Base-by-base conservation (phyloP, 495 filamentous ascomycete species). In the Penicillium parvum region DNA sequence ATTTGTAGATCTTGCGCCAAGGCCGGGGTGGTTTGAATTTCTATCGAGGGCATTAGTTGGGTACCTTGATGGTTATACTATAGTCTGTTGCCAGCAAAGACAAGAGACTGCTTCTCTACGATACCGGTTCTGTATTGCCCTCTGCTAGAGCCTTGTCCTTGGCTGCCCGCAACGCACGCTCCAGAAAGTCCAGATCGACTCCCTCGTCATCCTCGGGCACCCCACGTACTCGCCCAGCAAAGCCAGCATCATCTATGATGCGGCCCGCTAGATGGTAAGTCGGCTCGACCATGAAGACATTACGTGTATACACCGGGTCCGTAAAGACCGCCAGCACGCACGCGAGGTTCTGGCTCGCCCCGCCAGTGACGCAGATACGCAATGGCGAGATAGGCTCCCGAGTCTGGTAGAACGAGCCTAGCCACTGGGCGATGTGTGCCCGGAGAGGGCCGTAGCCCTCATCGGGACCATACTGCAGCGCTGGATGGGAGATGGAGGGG, bases 341-440 rank as follows among this genome's bases (percentile, higher is more conserved):
- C 1, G 82, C 85, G 6, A 95, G 63, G 53, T 79, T 85, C 63
- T 91, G 87, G 37, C 74, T 81, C 2, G 90, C 90, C 10, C 81
- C 90, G 22, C 86, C 83, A 0, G 89, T 87, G 55, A 96, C 83
- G 60, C 81, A 84, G 32, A 95, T 84, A 32, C 87, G 73, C 4
- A 78, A 71, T 1, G 71, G 27, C 1, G 58, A 44, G n/a, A 78
- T 64, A 0, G 68, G 60, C 0, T 58, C 48, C 16, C 38, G 14
- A 0, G 75, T 71, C 19, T 60, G 54, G 45, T 90, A 95, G 48
- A 81, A 83, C 1, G 49, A 38, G 0, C 64, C 69, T n/a, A 90
- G 64, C 88, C 88, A 95, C 23, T 60, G 43, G 22, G 85, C 82
- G 17, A 95, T 61, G 18, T 77, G 68, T 42, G 72, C 60, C 5